Evolutionary conservation across 208 protist species (phyloP), one percentile per base, ranked within the genome.

Genomic region (Crithidia brevicula): DNA sequence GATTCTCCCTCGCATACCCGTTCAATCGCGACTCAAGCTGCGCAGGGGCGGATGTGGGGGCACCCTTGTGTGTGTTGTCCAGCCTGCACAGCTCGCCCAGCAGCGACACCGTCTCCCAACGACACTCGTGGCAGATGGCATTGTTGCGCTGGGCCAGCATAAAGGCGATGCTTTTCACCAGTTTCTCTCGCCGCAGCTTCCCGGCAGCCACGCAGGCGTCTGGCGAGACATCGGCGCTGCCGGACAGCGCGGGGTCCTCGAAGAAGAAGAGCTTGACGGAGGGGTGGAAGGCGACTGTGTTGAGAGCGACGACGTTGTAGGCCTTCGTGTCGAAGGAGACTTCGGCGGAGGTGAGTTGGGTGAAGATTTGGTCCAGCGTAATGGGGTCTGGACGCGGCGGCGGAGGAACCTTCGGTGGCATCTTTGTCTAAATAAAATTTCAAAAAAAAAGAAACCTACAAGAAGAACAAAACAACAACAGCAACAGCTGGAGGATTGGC

Each of bases 231-330:
- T n/a, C n/a, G n/a, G n/a, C n/a, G n/a, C n/a, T n/a, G n/a, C n/a
- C n/a, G n/a, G n/a, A n/a, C n/a, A 62, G n/a, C 11, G 20, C 33
- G 0, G 72, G 36, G 25, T 84, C 69, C 34, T 94, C 86, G 67
- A 81, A 94, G 28, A 91, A 72, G 64, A 85, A 92, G 6, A 92
- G 84, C 59, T 94, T 94, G n/a, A 94, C 89, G 36, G 72, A 83
- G 11, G 86, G 79, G 61, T 94, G 84, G 62, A 94, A 94, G 63
- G 82, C 84, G 18, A 94, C 82, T 16, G 83, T 91, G 75, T 77
- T 85, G 69, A 94, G 81, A 3, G 89, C 89, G 16, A 94, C 82
- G 31, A 92, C 72, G 73, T 89, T 77, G 74, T 95, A 92, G 22
- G 89, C 81, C 47, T 86, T 83, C 27, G 79, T 63, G 46, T 90